phyloP scores from a whole-genome alignment of 106 monocot species.

The Dendrobium officinale region DNA sequence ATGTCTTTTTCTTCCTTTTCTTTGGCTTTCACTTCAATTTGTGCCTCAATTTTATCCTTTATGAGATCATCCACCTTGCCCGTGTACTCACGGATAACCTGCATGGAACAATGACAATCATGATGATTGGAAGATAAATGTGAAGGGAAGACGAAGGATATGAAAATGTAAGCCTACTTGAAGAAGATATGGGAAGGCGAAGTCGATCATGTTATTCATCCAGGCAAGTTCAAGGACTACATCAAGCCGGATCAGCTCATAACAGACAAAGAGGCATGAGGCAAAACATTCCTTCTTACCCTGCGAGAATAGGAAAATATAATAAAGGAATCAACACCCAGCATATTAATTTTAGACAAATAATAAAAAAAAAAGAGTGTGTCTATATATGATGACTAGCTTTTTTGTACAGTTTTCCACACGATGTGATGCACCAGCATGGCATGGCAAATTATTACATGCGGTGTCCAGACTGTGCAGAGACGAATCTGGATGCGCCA shows the following conservation, averaged over 20 bases:
- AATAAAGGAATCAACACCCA: background rate
- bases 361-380: background rate
- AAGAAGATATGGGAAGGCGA: conserved; percentile 89
- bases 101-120: conserved; percentile 2
- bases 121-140: background rate
- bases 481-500: no score
- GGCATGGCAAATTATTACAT: no score
- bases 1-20: conserved; percentile 91
- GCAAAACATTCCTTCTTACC: conserved; percentile 99
- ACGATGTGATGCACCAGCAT: no score
- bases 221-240: conserved; percentile 94
- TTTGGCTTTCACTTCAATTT: conserved; percentile 78
- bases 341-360: background rate
- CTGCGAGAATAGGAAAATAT: conserved; percentile 27
- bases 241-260: conserved; percentile 91
- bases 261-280: conserved; percentile 92
- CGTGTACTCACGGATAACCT: conserved; percentile 95
- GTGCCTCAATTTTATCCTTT: conserved; percentile 80
- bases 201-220: conserved; percentile 96
- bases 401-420: no score
- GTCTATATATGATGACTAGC: no score
- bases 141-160: background rate
- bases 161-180: conserved; percentile 37
- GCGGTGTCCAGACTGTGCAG: no score
- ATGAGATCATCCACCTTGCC: conserved; percentile 90